Conservation (phyloP, 331 rosid genomes). For the Rosa hybrid region DNA sequence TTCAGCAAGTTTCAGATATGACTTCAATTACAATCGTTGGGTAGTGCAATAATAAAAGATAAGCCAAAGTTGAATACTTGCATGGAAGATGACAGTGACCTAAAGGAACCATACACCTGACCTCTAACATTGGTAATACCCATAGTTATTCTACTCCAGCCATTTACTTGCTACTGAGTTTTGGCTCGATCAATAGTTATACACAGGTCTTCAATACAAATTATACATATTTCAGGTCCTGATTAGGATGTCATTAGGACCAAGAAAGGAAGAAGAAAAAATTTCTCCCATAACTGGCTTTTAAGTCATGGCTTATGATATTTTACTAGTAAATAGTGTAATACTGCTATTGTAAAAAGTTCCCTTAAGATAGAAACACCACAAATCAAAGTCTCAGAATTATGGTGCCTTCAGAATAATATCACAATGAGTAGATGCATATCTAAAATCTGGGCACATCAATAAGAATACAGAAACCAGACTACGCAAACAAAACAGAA, state of each 20-base stretch:
- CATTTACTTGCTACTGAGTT: background rate
- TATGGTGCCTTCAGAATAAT: background rate
- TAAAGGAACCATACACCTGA: background rate
- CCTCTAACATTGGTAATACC: background rate
- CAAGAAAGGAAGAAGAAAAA: background rate
- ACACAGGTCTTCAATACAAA: background rate
- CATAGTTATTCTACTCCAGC: background rate
- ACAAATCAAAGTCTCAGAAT: background rate
- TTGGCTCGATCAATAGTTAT: background rate
- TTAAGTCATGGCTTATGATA: background rate
- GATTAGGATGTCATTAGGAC: background rate
- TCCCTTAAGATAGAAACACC: background rate
- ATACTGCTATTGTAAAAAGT: background rate
- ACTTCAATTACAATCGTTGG: slow-evolving; percentile 11
- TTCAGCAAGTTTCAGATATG: slow-evolving; percentile 4
- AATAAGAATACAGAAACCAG: background rate
- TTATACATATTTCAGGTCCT: background rate
- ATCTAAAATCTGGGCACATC: background rate
- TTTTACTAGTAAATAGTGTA: background rate
- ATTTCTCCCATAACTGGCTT: background rate
- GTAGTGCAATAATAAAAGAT: slow-evolving; percentile 15
- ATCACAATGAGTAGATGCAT: slow-evolving; percentile 1
- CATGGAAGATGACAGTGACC: slow-evolving; percentile 11
- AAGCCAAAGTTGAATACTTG: slow-evolving; percentile 1
- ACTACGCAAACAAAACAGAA: background rate